Evolutionary conservation across 768 basidiomycete genomes (phyloP), one percentile per base, ranked within the genome.

Genomic region (Macrocybe gigantea): DNA sequence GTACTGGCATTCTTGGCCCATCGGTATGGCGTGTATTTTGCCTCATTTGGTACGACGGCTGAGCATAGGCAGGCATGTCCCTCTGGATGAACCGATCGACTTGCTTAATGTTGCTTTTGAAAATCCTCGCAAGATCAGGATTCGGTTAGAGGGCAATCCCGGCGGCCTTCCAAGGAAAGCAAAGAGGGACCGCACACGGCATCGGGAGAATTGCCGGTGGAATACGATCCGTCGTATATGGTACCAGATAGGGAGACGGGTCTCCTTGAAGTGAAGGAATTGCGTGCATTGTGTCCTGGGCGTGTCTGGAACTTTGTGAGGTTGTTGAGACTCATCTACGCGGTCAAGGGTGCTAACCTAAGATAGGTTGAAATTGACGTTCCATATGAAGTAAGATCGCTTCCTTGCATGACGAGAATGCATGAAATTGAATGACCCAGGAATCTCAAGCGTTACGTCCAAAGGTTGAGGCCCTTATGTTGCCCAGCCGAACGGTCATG

Each of bases 21-120:
- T 57, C 72, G 71, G 86, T 89, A 58, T 44, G 22, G 77, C 58
- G 31, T 29, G 34, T 11, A 33, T 9, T 11, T 40, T 39, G 11
- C 36, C 43, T 32, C 11, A 39, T 32, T 38, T 11, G 12, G 13
- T 14, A 44, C 11, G 2, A 49, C 22, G 45, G 37, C 13, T 36
- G 34, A 51, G 45, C 39, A 39, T 37, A 44, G 9, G 15, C 51
- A 94, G 93, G 49, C 79, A 90, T 60, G 61, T 93, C 33, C 82
- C 88, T 7, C 43, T 67, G 12, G 72, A 79, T 39, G 93, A 96
- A 60, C 88, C 92, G 0, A 91, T 97, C 44, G 94, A 97, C 59
- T 69, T 97, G 1, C 70, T 97, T 6, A 96, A 96, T 56, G 91
- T 97, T 5, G 90, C 91, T 1, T 97, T 97, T 55, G 93, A 97